Evolutionary conservation across 768 basidiomycete species (phyloP), one percentile per base, ranked within the genome.

Genomic region (Kwoniella europaea): DNA sequence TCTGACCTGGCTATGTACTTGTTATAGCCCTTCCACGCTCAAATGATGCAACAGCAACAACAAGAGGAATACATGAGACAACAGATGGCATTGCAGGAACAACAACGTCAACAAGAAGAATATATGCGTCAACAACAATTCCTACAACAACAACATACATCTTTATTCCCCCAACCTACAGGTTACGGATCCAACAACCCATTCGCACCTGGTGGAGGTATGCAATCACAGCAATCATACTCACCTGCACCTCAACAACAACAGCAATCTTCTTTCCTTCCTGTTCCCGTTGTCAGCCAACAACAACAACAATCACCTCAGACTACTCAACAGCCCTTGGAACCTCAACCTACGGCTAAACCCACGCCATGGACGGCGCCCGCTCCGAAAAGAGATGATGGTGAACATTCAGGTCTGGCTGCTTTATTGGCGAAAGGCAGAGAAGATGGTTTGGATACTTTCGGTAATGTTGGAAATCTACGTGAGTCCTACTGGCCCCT

Each of bases 391-490:
- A 82, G 76, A 61, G 84, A 84, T 64, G 92, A 96, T 82, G 89
- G 91, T 71, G 88, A 89, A 68, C 88, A 93, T 79, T 81, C 88
- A 15, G 88, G 90, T 46, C 88, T 99, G 64, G 94, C 95, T 2
- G 86, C 83, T 64, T 84, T 98, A 76, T 90, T 98, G 72, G 95
- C 92, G 6, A 92, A 92, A 56, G 76, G 76, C 2, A 83, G 86
- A 29, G 95, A 97, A 67, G 94, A 92, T 76, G 96, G 97, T 1
- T 86, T 91, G 81, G 97, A 99, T 84, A 96, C 96, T 64, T 98
- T 98, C 80, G 96, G 96, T 62, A 99, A 98, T 82, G 76, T 89
- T 42, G 96, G 96, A 20, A 71, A 86, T 63, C 81, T 96, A 72
- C 88, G 94, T 71, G 86, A 85, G 72, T 76, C 41, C 44, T n/a